Evolutionary conservation across 139 green algal genomes (phyloP).

Genomic region (Chlorella sorokiniana): DNA sequence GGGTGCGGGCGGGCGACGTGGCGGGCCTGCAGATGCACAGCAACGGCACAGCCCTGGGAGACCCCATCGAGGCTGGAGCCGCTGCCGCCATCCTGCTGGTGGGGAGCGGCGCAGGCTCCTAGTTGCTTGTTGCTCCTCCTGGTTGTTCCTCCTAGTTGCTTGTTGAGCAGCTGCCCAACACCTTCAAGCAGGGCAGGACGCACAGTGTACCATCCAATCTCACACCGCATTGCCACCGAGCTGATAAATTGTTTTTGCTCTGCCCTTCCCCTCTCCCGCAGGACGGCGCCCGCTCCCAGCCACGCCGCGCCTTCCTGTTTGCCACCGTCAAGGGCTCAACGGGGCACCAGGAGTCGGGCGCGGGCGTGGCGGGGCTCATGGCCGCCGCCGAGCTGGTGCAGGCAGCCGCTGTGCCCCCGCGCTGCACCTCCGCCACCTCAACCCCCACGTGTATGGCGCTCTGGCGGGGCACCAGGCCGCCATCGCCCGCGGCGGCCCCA

Average conservation of each 20-base stretch:
- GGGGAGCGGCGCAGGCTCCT: constrained; percentile 34
- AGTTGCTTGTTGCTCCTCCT: neutral
- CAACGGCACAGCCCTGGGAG: constrained; percentile 81
- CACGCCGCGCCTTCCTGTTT: constrained; percentile 46
- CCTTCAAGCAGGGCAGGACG: neutral
- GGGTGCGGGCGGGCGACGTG: constrained; percentile 31
- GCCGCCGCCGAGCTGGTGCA: constrained; percentile 38
- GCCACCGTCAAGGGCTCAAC: constrained; percentile 57
- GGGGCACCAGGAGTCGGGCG: constrained; percentile 85
- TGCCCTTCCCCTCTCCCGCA: neutral
- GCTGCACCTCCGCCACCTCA: constrained; percentile 66
- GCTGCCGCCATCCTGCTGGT: constrained; percentile 56
- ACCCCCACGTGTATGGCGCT: constrained; percentile 62
- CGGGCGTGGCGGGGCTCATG: constrained; percentile 70
- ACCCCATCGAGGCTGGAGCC: constrained; percentile 75
- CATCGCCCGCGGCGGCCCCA: constrained; percentile 43
- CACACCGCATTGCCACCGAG: too few relatives aligned
- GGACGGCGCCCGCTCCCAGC: constrained; percentile 45
- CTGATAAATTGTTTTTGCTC: too few relatives aligned
- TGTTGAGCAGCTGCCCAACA: neutral
- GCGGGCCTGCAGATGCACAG: constrained; percentile 68
- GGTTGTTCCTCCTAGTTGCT: neutral
- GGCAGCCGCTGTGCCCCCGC: constrained; percentile 39
- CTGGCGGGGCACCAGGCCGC: constrained; percentile 29
- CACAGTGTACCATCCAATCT: neutral